A percentile compares a stretch with the other conserved stretches of the same genome.
phyloP scores from a whole-genome alignment of 2,329 filamentous ascomycete genomes.

The Diaporthe longicolla region DNA sequence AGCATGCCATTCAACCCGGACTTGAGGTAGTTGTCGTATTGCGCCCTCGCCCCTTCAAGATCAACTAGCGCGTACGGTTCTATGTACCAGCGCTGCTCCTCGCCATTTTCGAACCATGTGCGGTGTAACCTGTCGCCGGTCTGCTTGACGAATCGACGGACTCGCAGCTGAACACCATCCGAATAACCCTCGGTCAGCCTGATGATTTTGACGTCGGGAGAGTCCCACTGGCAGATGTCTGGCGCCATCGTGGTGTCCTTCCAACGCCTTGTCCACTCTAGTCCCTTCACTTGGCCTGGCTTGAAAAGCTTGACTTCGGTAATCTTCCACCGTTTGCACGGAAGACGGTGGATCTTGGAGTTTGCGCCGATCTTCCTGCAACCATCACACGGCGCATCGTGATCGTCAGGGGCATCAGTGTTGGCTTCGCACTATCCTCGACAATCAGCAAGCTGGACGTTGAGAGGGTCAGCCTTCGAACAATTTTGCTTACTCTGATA shows the following conservation, averaged over 20 bases:
- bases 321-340: slow-evolving; percentile 73
- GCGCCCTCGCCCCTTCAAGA: slow-evolving; percentile 63
- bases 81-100: slow-evolving; percentile 58
- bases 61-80: slow-evolving; percentile 71
- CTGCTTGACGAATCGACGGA: slow-evolving; percentile 69
- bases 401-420: slow-evolving; percentile 53
- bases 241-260: slow-evolving; percentile 65
- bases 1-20: slow-evolving; percentile 63
- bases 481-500: slow-evolving; percentile 64
- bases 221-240: slow-evolving; percentile 70
- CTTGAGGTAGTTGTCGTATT: slow-evolving; percentile 66
- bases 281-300: slow-evolving; percentile 69
- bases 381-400: slow-evolving; percentile 64
- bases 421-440: slow-evolving; percentile 66
- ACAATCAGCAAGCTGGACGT: slow-evolving; percentile 17
- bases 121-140: slow-evolving; percentile 68
- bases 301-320: slow-evolving; percentile 71
- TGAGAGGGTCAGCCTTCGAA: background rate
- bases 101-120: slow-evolving; percentile 65
- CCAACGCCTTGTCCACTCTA: slow-evolving; percentile 73
- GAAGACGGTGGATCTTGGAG: slow-evolving; percentile 66
- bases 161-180: slow-evolving; percentile 62
- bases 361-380: slow-evolving; percentile 65
- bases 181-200: slow-evolving; percentile 69
- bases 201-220: slow-evolving; percentile 64